Evolutionary conservation across 805 yeast species (phyloP).

Genomic region (Cyberlindnera bimundalis): DNA sequence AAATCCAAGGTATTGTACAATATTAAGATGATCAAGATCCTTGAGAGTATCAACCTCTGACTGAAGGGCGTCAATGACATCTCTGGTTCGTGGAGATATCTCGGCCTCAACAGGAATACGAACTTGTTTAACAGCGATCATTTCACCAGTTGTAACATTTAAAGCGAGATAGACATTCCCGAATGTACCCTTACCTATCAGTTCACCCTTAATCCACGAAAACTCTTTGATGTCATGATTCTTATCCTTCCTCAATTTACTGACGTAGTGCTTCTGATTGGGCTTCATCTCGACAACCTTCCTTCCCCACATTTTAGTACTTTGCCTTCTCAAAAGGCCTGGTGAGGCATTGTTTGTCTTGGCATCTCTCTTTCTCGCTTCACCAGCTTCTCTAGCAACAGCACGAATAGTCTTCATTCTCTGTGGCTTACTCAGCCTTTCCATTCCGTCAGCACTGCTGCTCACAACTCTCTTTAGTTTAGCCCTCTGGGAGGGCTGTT

Average conservation of each 20-base stretch:
- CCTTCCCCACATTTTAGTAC: constrained; percentile 98
- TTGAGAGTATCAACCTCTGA: constrained; percentile 93
- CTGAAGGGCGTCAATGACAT: constrained; percentile 75
- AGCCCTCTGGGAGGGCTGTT: constrained; percentile 4
- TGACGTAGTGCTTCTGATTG: constrained; percentile 56
- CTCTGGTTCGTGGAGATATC: constrained; percentile 44
- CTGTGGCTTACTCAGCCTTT: constrained; percentile 33
- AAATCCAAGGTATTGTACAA: constrained; percentile 94
- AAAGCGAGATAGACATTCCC: constrained; percentile 91
- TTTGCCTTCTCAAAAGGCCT: constrained; percentile 57
- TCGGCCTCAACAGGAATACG: constrained; percentile 47
- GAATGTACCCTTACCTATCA: constrained; percentile 94
- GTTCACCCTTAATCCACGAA: constrained; percentile 97
- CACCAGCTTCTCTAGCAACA: constrained; percentile 88
- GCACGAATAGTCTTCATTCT: constrained; percentile 90
- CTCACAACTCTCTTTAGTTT: constrained; percentile 21
- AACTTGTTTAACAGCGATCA: constrained; percentile 98
- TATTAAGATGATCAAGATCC: constrained; percentile 88
- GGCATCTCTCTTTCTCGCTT: constrained; percentile 44
- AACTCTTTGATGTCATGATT: constrained; percentile 77
- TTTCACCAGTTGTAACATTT: constrained; percentile 95
- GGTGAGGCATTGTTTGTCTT: constrained; percentile 21
- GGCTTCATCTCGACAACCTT: constrained; percentile 87
- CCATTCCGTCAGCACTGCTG: constrained; percentile 19
- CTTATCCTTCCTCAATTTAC: constrained; percentile 53